Conservation (phyloP, 2,329 filamentous ascomycete genomes). For the Orbilia javanica region DNA sequence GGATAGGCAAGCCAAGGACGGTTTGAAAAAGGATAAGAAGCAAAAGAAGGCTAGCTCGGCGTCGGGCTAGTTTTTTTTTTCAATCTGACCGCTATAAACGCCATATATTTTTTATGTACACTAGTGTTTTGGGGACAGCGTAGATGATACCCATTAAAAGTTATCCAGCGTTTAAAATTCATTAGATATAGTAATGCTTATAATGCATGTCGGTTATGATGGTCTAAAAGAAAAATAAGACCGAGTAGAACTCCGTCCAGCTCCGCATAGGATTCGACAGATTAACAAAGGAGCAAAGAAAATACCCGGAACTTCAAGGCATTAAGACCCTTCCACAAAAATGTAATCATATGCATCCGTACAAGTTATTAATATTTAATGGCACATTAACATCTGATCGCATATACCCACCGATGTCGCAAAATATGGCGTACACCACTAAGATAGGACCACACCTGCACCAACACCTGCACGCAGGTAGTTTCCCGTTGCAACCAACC, state of each 20-base stretch:
- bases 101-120: not conserved
- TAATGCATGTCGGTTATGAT: not conserved
- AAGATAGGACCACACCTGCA: not conserved
- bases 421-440: not conserved
- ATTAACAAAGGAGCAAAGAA: not conserved
- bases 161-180: not conserved
- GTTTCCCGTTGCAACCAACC: not conserved
- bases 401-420: constrained; percentile 1
- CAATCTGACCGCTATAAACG: not conserved
- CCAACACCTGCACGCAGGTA: not conserved
- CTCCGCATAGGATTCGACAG: not conserved
- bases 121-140: not conserved
- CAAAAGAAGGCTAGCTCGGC: constrained; percentile 4
- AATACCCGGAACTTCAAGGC: not conserved
- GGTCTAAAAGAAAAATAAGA: too few species aligned
- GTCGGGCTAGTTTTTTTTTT: not conserved
- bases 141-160: constrained; percentile 21
- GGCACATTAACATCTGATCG: not conserved
- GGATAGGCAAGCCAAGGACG: constrained; percentile 20
- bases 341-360: not conserved
- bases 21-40: constrained; percentile 32
- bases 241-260: not conserved
- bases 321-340: too few species aligned
- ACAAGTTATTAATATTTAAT: too few species aligned
- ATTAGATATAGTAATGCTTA: not conserved